Base-by-base conservation (phyloP, 441 rosid genomes). In the Capsella rubella region DNA sequence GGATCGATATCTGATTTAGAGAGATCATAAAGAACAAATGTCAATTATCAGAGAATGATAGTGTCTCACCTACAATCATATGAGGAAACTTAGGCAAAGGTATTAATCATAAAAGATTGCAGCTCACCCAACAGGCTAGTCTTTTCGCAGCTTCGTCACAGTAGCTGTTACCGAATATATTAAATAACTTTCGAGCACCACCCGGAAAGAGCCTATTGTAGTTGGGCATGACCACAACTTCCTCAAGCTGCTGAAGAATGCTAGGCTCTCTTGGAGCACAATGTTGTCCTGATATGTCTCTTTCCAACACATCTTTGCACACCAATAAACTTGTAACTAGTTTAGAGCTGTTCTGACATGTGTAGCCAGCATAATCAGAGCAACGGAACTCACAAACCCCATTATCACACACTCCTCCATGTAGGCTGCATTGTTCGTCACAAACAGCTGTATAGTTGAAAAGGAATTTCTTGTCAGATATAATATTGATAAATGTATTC, bases 321-420 rank as follows among this genome's bases (percentile, higher is more conserved):
- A 87, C 96, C 10, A 95, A 83, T 59, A 95, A 91, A 78, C 95
- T 90, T 5, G 93, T 84, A 27, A 91, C 81, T 70, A 95, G 90
- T 18, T 76, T 76, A 58, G 97, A 91, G 89, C 96, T 95, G 81
- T 93, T 95, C 80, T 93, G 98, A 78, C 99, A 95, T 29, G 96
- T 86, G 75, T 95, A 95, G 70, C 99, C 99, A 3, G 98, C 97
- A 59, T 95, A 95, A 83, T 95, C 99, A 13, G 99, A 95, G 91
- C 99, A 96, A 40, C 98, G 96, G 69, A 96, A 96, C 79, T 96
- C 98, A 35, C 99, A 96, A 80, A 91, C 95, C 50, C 99, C 99
- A 27, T 96, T 93, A 71, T 96, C 99, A 77, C 99, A 96, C 29
- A 96, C 99, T 55, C 98, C 99, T 34, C 99, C 98, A 31, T 96